Evolutionary conservation across 768 basidiomycete species (phyloP), one percentile per base, ranked within the genome.

Genomic region (Tephrocybe sp.): DNA sequence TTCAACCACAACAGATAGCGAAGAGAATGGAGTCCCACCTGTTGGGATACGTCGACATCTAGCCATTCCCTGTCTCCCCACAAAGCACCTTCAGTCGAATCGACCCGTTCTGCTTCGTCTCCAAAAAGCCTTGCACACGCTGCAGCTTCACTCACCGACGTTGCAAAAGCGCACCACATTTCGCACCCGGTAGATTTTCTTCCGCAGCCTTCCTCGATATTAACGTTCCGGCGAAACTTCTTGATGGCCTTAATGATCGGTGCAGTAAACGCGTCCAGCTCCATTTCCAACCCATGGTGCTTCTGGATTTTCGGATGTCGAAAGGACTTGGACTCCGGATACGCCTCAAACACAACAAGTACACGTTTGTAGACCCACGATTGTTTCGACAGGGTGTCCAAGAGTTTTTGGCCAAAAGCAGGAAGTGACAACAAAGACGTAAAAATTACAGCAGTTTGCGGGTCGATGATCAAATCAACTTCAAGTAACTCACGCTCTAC

Each of bases 21-120:
- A 39, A 33, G 13, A 20, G 44, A 26, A 23, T 16, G 32, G 31
- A 45, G 45, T n/a, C 54, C 13, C 41, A 80, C 83, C 66, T 87
- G 82, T 26, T 26, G 26, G 31, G 71, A 67, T 3, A 71, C 70
- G 20, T 85, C 84, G 17, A 68, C 68, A 14, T 77, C 75, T 23
- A 91, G 62, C 89, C 89, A 92, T 30, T 60, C 69, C 34, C 89
- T 72, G 22, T 73, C 70, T 11, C 73, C 80, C 88, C 85, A 89
- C 11, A 83, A 54, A 11, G 62, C 57, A 16, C 78, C 80, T 41
- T 61, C 60, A 12, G 71, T 73, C 14, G 41, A 55, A 60, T 80
- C 79, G 16, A 62, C 62, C 35, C 60, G 62, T 55, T 85, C 76
- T 3, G 80, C 80, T 30, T 73, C 60, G 57, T 89, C 79, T 0